Percentiles rank a stretch among this genome's conserved stretches.
Conservation (phyloP, 768 basidiomycete species). For the Phaeolepiota aurea region DNA sequence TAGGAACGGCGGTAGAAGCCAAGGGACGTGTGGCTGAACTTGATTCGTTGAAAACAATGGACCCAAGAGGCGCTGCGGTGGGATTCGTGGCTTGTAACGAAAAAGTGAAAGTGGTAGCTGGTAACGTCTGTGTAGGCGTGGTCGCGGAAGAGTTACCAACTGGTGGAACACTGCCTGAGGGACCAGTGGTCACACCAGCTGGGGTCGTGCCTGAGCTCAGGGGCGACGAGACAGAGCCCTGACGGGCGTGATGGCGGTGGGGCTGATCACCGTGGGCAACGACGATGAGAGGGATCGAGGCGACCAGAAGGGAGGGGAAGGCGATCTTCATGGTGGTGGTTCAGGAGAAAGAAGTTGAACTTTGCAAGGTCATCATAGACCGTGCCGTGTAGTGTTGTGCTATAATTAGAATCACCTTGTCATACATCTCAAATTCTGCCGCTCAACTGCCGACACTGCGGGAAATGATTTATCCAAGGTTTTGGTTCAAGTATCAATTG, state of each 20-base stretch:
- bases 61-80: constrained; percentile 49
- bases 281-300: constrained; percentile 32
- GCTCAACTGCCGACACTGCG: no score
- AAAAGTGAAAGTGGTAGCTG: constrained; percentile 31
- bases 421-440: no score
- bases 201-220: constrained; percentile 1
- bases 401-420: constrained; percentile 3
- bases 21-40: constrained; percentile 37
- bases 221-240: constrained; percentile 16
- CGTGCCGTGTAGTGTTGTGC: no score
- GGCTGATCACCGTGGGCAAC: constrained; percentile 23
- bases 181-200: neutral
- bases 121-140: constrained; percentile 8
- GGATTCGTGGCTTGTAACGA: constrained; percentile 44
- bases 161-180: neutral
- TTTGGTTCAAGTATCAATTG: no score
- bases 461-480: no score
- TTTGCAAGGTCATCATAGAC: constrained; percentile 8
- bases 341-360: constrained; percentile 6
- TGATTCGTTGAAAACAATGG: constrained; percentile 34
- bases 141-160: constrained; percentile 1
- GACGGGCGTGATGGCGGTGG: constrained; percentile 19
- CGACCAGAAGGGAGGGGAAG: constrained; percentile 16
- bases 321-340: constrained; percentile 26
- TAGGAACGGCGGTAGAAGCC: constrained; percentile 37